Base-by-base conservation (phyloP, 441 rosid genomes). In the Dalechampia spathulata region DNA sequence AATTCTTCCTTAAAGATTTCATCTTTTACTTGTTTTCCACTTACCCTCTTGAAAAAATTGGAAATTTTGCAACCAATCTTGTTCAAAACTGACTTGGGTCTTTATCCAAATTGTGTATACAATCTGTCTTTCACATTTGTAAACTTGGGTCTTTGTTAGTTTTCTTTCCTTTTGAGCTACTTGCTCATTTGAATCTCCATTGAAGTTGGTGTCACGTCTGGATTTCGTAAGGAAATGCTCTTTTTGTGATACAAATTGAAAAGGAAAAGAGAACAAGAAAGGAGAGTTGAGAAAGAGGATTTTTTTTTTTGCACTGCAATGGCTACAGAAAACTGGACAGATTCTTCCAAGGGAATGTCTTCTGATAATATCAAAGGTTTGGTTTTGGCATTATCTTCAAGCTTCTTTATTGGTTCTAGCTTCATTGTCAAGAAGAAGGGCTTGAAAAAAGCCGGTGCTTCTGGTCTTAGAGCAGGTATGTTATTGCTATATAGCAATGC, bases 381-480 rank as follows among this genome's bases (percentile, higher is more conserved):
- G 54, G 67, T 79, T 30, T 57, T 76, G 64, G 84, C 84, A 5
- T 49, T 79, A 23, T 79, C 81, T 37, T 76, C 84, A 0, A 79
- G 84, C 53, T 0, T 79, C 64, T 79, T 79, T 30, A 79, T 79
- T 9, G 83, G 83, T 10, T 71, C 78, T 13, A 76, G 81, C 74
- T 79, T 73, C 70, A 79, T 79, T 54, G 77, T 79, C 37, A 79
- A 79, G 70, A 79, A 79, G 67, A 79, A 79, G 59, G 84, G 84
- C 16, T 71, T 79, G 70, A 79, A 79, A 57, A 79, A 72, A 49
- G 84, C 84, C 9, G 81, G 77, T 2, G 79, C 84, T 22, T 71
- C 81, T 7, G 84, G 84, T 26, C 42, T 76, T 47, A 58, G 85
- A 51, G 85, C 85, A 64, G 82, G 85, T 79, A 63, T 15, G 10